These are phyloP conservation scores for Breviolum minutum DNA, from an alignment of 73 alveolate genomes.

Conservation along the genomic window DNA sequence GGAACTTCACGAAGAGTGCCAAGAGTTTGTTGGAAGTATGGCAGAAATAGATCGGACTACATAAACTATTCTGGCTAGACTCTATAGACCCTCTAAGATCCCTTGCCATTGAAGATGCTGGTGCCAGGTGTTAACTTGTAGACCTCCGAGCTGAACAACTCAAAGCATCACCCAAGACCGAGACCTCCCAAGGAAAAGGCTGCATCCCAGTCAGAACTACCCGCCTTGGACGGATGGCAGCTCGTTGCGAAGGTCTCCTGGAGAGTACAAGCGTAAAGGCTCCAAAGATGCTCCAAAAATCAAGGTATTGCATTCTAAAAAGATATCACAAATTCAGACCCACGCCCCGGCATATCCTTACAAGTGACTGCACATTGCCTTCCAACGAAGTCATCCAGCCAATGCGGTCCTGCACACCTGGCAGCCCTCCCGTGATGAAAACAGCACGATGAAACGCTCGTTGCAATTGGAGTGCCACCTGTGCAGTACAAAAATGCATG, in stretches of 20 bases:
- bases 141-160: neutral
- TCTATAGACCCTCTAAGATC: neutral
- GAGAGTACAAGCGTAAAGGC: no score
- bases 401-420: conserved; percentile 20
- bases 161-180: no score
- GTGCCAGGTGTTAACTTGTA: conserved; percentile 13
- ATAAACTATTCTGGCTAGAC: no score
- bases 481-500: neutral
- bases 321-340: no score
- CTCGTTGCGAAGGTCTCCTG: conserved; percentile 11
- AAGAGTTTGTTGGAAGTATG: neutral
- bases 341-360: no score
- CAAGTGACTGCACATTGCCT: no score
- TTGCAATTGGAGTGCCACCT: conserved; percentile 33
- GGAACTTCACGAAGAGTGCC: neutral
- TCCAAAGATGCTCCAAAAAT: no score
- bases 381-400: no score
- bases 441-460: conserved; percentile 21
- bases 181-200: no score
- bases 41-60: no score
- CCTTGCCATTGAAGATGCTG: neutral
- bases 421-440: conserved; percentile 25
- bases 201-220: no score
- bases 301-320: no score
- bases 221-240: neutral